Evolutionary conservation across 805 yeast species (phyloP), one percentile per base, ranked within the genome.

Genomic region (Candida palmyrensis): DNA sequence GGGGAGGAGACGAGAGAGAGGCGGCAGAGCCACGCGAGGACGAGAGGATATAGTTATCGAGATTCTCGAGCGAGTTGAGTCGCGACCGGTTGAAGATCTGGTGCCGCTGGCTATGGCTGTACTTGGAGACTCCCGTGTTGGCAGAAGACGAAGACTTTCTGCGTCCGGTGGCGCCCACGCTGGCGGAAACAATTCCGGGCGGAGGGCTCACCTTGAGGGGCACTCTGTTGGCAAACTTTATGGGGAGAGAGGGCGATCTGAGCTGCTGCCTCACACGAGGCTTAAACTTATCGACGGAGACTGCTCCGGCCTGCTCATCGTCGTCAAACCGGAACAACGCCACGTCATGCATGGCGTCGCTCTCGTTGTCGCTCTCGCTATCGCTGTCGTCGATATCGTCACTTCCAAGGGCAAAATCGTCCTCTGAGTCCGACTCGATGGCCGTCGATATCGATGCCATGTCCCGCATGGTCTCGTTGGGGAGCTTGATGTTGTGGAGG

Each of bases 401-500:
- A 19, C 36, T 47, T 3, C 39, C 36, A 14, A 42, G 25, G 12
- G 41, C 48, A 30, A 33, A 44, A 36, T 54, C 59, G 40, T 37
- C 57, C 38, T 58, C 66, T 6, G 60, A 49, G 38, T 59, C 67
- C 27, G 57, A 44, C 18, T 45, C 54, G 17, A 53, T 46, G 5
- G 59, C 60, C 20, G 44, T 41, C 4, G 49, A 33, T 17, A 29
- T 33, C 16, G 39, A 32, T 12, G 32, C 33, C n/a, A n/a, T n/a
- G n/a, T n/a, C n/a, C n/a, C n/a, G n/a, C 10, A 62, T 55, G 12
- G 41, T 34, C 40, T 60, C 69, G 25, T 51, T 44, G 38, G 81
- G 81, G 10, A 74, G 48, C 38, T 60, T 68, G 16, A 68, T 45
- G 41, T 59, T 62, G 51, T 73, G 79, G 33, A 62, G 49, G 43